Base-by-base conservation (phyloP, 148 eudicot species). In the Rhododendron molle region DNA sequence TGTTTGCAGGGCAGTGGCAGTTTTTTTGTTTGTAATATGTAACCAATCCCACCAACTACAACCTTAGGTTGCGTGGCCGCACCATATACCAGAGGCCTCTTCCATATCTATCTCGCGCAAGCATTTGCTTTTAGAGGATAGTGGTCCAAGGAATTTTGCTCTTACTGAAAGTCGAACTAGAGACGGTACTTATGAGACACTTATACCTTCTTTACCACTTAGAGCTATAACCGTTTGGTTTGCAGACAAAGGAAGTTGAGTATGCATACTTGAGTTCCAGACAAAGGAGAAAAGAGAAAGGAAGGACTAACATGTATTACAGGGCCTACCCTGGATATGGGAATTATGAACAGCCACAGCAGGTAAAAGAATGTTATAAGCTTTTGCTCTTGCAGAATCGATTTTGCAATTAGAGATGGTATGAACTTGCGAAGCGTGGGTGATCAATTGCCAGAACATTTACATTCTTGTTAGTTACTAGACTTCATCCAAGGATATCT, bases 271-370 rank as follows among this genome's bases (percentile, higher is more conserved):
- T 40, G 44, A 6, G 44, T 40, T 40, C 44, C 44, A 40, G 44
- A 40, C 44, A 40, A 40, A 40, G 44, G 44, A 40, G 44, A 40
- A 40, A 4, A 40, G 32, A 71, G 15, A 72, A 20, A 72, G 32
- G 3, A n/a, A 65, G 72, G 32, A 65, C 98, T 62, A 97, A 90
- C 87, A 90, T 92, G 94, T 96, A 96, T 65, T 97, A 97, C 86
- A 96, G 92, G 62, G 90, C 88, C 77, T 94, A 94, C 90, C 89
- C 95, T 76, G 98, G 95, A 78, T 95, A 97, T 91, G 93, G 92
- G 76, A 94, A 93, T 81, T 97, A 92, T 88, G 98, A 94, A 85
- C 99, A 97, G 86, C 93, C 94, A 2, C 99, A 95, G 87, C 98
- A 96, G 98, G 98, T 96, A 80, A 86, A 81, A 52, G 81, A 20